These are phyloP conservation scores for Periconia sp. DNA, from an alignment of 2,329 filamentous ascomycete species.

Conservation along the genomic window DNA sequence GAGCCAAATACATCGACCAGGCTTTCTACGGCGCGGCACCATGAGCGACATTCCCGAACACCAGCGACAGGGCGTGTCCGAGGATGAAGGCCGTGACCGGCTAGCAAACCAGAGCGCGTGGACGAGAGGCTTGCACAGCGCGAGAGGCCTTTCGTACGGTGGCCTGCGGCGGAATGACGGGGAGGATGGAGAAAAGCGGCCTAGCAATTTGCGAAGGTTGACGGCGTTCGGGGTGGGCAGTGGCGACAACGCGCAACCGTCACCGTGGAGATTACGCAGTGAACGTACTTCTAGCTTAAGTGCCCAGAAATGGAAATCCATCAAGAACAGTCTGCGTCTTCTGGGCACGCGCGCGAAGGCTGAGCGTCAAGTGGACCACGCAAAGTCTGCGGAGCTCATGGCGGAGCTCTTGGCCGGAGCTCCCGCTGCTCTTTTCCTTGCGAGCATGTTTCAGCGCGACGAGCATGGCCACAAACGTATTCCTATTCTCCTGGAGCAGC, in stretches of 20 bases:
- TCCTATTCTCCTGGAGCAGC: slow-evolving; percentile 90
- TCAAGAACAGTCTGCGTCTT: slow-evolving; percentile 88
- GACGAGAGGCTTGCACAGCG: slow-evolving; percentile 54
- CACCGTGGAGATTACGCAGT: slow-evolving; percentile 51
- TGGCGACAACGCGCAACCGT: slow-evolving; percentile 46
- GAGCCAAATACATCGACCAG: slow-evolving; percentile 38
- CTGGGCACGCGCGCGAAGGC: slow-evolving; percentile 79
- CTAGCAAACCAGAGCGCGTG: slow-evolving; percentile 54
- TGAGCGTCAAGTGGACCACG: slow-evolving; percentile 84
- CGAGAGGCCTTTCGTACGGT: slow-evolving; percentile 55
- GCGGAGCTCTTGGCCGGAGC: slow-evolving; percentile 92
- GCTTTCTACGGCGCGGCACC: slow-evolving; percentile 61
- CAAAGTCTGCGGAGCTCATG: slow-evolving; percentile 95
- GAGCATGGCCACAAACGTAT: slow-evolving; percentile 96
- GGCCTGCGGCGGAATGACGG: slow-evolving; percentile 42
- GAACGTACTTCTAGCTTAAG: slow-evolving; percentile 56
- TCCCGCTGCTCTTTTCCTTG: slow-evolving; percentile 90
- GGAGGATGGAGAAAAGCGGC: slow-evolving; percentile 47
- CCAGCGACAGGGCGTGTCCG: slow-evolving; percentile 54
- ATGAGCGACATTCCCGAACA: slow-evolving; percentile 56
- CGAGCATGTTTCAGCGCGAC: slow-evolving; percentile 97
- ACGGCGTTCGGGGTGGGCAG: slow-evolving; percentile 52
- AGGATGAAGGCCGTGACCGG: slow-evolving; percentile 58
- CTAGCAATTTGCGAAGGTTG: slow-evolving; percentile 53
- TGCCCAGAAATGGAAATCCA: slow-evolving; percentile 87